A percentile compares a stretch with the other conserved stretches of the same genome.
Evolutionary conservation across 2,329 filamentous ascomycete genomes (phyloP).

Genomic region (Calonectria honghensis): DNA sequence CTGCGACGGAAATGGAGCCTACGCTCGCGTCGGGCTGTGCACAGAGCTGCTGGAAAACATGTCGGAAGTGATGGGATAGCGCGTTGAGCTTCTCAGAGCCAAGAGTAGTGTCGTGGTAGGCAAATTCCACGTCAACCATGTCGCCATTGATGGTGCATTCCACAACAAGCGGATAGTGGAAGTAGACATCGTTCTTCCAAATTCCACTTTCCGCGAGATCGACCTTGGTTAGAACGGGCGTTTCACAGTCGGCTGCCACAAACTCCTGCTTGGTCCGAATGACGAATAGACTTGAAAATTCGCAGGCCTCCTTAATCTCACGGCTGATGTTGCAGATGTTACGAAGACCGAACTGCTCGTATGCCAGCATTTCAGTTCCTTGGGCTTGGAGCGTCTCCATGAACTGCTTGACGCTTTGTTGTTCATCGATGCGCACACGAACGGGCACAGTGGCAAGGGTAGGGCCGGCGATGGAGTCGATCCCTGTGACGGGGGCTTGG

Average conservation of each 20-base stretch:
- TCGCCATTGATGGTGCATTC: not conserved
- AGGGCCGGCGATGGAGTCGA: constrained; percentile 49
- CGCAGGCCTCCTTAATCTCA: constrained; percentile 14
- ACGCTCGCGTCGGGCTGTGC: not conserved
- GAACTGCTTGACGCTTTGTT: constrained; percentile 59
- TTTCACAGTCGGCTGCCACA: not conserved
- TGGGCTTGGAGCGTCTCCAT: constrained; percentile 58
- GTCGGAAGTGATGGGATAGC: not conserved
- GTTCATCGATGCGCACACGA: constrained; percentile 52
- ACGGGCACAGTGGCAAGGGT: constrained; percentile 59
- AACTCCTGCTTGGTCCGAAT: constrained; percentile 28
- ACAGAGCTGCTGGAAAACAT: constrained; percentile 42
- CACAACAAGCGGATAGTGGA: not conserved
- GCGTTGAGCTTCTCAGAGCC: not conserved
- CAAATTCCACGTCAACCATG: not conserved
- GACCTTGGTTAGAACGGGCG: not conserved
- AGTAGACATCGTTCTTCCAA: not conserved
- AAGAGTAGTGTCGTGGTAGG: constrained; percentile 9
- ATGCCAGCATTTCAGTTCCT: constrained; percentile 37
- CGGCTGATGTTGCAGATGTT: constrained; percentile 44
- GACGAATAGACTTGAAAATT: constrained; percentile 36
- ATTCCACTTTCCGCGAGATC: not conserved
- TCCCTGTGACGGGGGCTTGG: constrained; percentile 44
- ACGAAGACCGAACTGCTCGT: constrained; percentile 42
- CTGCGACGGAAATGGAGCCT: not conserved